phyloP scores from a whole-genome alignment of 2,329 filamentous ascomycete species.

The Pleoardoris graminearum region DNA sequence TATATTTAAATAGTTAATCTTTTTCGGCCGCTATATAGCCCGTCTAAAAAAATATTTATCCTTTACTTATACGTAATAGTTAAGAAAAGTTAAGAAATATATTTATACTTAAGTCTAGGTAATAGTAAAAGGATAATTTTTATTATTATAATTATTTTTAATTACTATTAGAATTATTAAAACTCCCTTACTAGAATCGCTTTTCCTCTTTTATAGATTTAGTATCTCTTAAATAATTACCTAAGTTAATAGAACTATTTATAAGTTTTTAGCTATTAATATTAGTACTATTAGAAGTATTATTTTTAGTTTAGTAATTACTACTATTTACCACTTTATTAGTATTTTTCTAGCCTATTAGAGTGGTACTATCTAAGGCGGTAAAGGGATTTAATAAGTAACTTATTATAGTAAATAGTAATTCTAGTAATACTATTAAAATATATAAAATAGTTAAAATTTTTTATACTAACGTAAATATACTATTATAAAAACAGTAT shows the following conservation, averaged over 20 bases:
- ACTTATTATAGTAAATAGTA: no score
- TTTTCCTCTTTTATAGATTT: neutral
- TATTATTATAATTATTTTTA: neutral
- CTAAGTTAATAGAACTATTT: neutral
- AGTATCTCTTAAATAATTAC: neutral
- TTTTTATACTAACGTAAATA: no score
- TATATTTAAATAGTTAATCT: neutral
- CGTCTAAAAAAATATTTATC: constrained; percentile 1
- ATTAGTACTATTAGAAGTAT: no score
- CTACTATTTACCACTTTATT: no score
- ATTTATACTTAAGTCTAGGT: neutral
- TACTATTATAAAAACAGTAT: no score
- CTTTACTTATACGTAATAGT: neutral
- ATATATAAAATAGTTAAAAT: no score
- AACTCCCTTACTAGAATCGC: neutral
- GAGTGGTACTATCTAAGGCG: no score
- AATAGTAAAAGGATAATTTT: neutral
- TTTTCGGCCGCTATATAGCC: neutral
- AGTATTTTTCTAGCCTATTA: no score
- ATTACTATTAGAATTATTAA: constrained; percentile 1
- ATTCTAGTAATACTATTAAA: no score
- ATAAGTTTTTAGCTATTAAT: no score
- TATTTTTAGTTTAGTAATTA: no score
- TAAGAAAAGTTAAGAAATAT: neutral
- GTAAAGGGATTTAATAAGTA: no score